These are phyloP conservation scores for Taiozyma sp. DNA, from an alignment of 1,139 yeast genomes.

Conservation along the genomic window DNA sequence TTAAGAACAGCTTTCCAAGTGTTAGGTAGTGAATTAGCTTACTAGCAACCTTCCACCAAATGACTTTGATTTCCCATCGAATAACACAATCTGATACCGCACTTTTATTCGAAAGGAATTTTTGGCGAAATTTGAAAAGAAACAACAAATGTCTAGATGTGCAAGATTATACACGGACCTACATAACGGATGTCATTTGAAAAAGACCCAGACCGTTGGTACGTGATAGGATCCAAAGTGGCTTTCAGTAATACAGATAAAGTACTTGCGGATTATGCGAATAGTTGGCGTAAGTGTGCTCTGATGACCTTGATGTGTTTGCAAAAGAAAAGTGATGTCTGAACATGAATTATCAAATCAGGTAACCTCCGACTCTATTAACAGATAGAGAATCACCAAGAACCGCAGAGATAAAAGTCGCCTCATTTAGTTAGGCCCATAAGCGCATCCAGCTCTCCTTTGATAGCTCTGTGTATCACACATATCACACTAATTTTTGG, in stretches of 20 bases:
- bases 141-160: background rate
- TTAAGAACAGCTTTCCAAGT: background rate
- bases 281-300: constrained; percentile 57
- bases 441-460: background rate
- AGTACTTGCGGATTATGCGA: background rate
- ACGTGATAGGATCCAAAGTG: background rate
- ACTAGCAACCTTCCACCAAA: too few relatives aligned
- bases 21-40: background rate
- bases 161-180: background rate
- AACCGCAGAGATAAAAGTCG: too few relatives aligned
- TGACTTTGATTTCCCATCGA: too few relatives aligned
- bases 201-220: background rate
- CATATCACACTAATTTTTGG: too few relatives aligned
- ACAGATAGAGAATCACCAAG: too few relatives aligned
- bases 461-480: too few relatives aligned
- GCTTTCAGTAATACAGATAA: background rate
- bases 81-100: too few relatives aligned
- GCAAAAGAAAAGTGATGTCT: background rate
- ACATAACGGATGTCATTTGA: background rate
- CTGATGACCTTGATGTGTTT: constrained; percentile 72
- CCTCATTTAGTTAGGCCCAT: too few relatives aligned
- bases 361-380: too few relatives aligned
- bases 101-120: background rate
- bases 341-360: too few relatives aligned
- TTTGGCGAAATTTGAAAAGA: background rate